A percentile compares a stretch with the other conserved stretches of the same genome.
These are phyloP conservation scores for Solanum piurae DNA, from an alignment of 257 asterid genomes.

Conservation along the genomic window DNA sequence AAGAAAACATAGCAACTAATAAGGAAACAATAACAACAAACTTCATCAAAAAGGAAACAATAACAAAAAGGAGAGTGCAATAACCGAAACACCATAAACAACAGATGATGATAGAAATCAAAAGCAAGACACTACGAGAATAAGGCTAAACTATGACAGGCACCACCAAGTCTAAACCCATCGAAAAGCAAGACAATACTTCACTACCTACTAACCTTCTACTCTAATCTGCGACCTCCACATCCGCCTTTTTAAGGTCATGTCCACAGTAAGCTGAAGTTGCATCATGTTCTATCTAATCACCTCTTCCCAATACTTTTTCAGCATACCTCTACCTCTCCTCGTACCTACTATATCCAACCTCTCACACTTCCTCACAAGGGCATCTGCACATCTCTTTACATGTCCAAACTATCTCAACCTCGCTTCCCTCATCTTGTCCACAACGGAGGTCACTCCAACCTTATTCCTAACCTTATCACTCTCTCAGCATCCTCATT, in stretches of 20 bases:
- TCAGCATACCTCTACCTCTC: neutral
- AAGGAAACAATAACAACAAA: neutral
- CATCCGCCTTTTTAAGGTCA: neutral
- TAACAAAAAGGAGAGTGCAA: neutral
- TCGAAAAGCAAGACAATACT: neutral
- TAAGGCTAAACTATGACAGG: neutral
- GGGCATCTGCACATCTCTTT: neutral
- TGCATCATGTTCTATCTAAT: neutral
- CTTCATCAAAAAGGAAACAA: neutral
- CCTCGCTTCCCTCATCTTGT: neutral
- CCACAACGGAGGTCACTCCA: neutral
- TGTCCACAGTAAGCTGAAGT: neutral
- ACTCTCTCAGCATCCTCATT: neutral
- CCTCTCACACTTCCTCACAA: neutral
- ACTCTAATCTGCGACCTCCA: neutral
- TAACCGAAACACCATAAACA: neutral
- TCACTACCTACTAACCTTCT: neutral
- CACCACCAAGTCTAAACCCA: neutral
- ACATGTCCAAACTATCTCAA: neutral
- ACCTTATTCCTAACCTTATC: neutral
- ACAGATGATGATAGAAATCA: neutral
- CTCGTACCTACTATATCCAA: neutral
- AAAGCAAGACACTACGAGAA: neutral
- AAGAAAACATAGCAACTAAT: neutral
- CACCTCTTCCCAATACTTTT: neutral